Conservation (phyloP, 2,329 filamentous ascomycete species). For the Trichoderma atroviride region DNA sequence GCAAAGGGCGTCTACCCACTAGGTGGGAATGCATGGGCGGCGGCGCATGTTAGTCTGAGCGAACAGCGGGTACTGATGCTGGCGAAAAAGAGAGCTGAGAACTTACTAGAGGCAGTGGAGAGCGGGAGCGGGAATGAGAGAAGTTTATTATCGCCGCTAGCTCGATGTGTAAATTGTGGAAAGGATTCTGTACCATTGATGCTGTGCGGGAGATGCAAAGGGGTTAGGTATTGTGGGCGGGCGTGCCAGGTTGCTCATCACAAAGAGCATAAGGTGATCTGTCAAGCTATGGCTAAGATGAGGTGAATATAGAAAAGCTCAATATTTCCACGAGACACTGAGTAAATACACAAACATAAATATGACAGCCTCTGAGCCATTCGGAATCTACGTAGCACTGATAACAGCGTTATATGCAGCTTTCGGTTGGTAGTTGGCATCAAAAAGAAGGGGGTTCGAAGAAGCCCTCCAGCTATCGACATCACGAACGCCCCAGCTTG, state of each 20-base stretch:
- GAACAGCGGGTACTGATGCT: constrained; percentile 41
- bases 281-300: constrained; percentile 18
- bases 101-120: constrained; percentile 32
- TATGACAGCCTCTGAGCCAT: neutral
- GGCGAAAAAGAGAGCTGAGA: constrained; percentile 39
- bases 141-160: constrained; percentile 6
- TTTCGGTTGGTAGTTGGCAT: constrained; percentile 1
- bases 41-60: constrained; percentile 35
- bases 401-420: constrained; percentile 6
- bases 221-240: constrained; percentile 28
- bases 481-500: neutral
- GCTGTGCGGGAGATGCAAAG: constrained; percentile 30
- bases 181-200: constrained; percentile 26
- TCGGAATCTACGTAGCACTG: neutral
- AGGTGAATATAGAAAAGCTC: neutral
- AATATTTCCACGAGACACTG: neutral
- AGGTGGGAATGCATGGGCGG: constrained; percentile 42
- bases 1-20: constrained; percentile 36
- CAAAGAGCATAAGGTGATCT: constrained; percentile 29
- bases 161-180: constrained; percentile 27
- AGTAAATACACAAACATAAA: neutral
- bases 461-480: constrained; percentile 4
- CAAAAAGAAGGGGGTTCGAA: constrained; percentile 4
- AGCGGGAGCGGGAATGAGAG: constrained; percentile 5
- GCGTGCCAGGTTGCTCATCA: constrained; percentile 29